These are phyloP conservation scores for Torrubiella hemipterigena DNA, from an alignment of 2,329 filamentous ascomycete species.

Conservation along the genomic window DNA sequence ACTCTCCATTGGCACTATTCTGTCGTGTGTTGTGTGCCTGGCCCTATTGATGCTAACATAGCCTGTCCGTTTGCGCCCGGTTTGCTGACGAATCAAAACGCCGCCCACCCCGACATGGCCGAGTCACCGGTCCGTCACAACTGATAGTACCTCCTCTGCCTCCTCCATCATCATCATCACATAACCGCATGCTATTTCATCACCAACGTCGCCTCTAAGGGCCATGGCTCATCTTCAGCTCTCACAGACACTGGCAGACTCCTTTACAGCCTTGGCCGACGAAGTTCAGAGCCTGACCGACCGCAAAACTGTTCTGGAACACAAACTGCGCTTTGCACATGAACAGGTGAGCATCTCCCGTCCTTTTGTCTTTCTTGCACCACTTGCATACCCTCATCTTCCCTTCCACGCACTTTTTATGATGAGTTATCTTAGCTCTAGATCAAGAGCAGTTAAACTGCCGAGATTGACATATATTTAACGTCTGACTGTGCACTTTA, in stretches of 20 bases:
- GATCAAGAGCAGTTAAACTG: conserved; percentile 56
- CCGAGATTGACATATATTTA: conserved; percentile 47
- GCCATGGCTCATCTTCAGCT: conserved; percentile 26
- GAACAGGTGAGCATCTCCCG: conserved; percentile 42
- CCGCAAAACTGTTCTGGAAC: conserved; percentile 52
- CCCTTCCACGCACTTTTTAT: conserved; percentile 15
- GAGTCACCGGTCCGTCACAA: too few relatives aligned
- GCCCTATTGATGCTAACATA: too few relatives aligned
- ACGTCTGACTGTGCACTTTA: conserved; percentile 17
- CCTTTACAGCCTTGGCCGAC: conserved; percentile 52
- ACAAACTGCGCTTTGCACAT: conserved; percentile 54
- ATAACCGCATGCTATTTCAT: too few relatives aligned
- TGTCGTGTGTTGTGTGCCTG: too few relatives aligned
- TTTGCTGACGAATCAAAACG: too few relatives aligned
- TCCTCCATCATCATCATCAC: too few relatives aligned
- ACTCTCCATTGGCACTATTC: too few relatives aligned
- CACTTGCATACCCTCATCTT: conserved; percentile 1
- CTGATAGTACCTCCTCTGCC: too few relatives aligned
- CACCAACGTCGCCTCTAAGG: conserved; percentile 6
- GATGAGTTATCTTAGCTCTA: conserved; percentile 60
- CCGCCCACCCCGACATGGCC: too few relatives aligned
- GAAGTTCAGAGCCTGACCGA: conserved; percentile 53
- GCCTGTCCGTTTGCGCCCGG: too few relatives aligned
- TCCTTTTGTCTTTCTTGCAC: conserved; percentile 1
- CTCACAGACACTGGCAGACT: conserved; percentile 48